Percentiles rank a stretch among this genome's conserved stretches.
Evolutionary conservation across 306 rosid species (phyloP).

Genomic region (Malus sieversii): DNA sequence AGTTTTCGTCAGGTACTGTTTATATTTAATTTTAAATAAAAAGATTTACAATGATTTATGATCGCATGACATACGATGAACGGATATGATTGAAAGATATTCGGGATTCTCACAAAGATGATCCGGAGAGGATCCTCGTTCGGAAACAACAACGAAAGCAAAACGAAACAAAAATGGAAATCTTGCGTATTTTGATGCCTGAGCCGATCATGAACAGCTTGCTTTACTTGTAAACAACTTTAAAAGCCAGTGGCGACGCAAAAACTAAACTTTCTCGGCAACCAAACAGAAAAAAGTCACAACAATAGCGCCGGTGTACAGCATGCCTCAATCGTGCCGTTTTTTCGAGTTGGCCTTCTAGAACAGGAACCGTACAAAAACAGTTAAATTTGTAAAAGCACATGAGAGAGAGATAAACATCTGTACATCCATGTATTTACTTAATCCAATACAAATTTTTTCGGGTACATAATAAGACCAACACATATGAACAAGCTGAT

Average conservation of each 20-base stretch:
- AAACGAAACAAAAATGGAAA: no score
- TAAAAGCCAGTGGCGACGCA: not conserved
- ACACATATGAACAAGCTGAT: conserved; percentile 17
- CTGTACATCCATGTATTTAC: conserved; percentile 23
- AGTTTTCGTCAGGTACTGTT: no score
- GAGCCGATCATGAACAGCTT: not conserved
- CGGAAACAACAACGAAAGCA: no score
- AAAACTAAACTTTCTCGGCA: not conserved
- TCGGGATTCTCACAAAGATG: no score
- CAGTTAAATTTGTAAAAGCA: no score
- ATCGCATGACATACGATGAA: no score
- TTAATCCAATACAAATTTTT: not conserved
- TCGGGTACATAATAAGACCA: not conserved
- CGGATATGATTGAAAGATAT: no score
- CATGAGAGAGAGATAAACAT: not conserved
- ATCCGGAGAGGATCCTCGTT: no score
- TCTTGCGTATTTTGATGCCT: no score
- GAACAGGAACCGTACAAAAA: not conserved
- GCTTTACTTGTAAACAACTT: not conserved
- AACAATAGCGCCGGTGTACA: not conserved
- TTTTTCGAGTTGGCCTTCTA: no score
- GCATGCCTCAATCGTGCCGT: not conserved
- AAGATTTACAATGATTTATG: no score
- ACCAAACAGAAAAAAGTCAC: not conserved
- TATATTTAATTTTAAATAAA: no score